Evolutionary conservation across 768 basidiomycete species (phyloP).

Genomic region (Clitopilus hobsonii): DNA sequence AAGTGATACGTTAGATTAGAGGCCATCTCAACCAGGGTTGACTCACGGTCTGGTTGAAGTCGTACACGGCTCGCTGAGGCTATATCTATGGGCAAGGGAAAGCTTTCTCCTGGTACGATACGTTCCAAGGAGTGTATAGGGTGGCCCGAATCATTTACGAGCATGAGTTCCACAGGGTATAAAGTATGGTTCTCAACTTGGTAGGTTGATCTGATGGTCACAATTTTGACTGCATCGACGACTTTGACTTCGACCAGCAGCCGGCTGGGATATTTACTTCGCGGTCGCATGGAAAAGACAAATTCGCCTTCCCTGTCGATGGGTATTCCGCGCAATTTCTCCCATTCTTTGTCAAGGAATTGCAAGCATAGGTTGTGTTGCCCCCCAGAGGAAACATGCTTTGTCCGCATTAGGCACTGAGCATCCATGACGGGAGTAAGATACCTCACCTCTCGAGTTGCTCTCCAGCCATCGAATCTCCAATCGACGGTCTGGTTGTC

Average conservation of each 20-base stretch:
- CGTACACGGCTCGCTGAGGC: slow-evolving; percentile 78
- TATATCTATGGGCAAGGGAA: slow-evolving; percentile 85
- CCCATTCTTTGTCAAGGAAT: slow-evolving; percentile 84
- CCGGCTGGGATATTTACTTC: slow-evolving; percentile 69
- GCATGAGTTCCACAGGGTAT: slow-evolving; percentile 86
- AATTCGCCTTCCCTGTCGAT: slow-evolving; percentile 95
- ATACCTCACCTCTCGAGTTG: slow-evolving; percentile 76
- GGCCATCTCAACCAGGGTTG: neutral
- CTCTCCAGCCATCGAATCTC: slow-evolving; percentile 96
- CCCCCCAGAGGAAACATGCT: slow-evolving; percentile 63
- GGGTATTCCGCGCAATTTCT: slow-evolving; percentile 79
- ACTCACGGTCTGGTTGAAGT: slow-evolving; percentile 89
- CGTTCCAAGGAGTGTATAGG: slow-evolving; percentile 79
- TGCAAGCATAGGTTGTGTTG: slow-evolving; percentile 87
- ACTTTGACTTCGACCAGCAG: slow-evolving; percentile 87
- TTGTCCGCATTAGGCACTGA: slow-evolving; percentile 5
- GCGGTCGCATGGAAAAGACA: slow-evolving; percentile 80
- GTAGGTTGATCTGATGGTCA: slow-evolving; percentile 91
- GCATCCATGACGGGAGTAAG: neutral
- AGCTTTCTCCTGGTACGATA: slow-evolving; percentile 87
- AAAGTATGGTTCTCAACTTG: slow-evolving; percentile 87
- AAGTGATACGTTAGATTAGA: neutral
- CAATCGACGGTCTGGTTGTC: slow-evolving; percentile 83
- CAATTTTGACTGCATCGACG: slow-evolving; percentile 88
- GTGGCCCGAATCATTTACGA: slow-evolving; percentile 83